These are phyloP conservation scores for Balansia obtecta DNA, from an alignment of 2,329 filamentous ascomycete species.

Conservation along the genomic window DNA sequence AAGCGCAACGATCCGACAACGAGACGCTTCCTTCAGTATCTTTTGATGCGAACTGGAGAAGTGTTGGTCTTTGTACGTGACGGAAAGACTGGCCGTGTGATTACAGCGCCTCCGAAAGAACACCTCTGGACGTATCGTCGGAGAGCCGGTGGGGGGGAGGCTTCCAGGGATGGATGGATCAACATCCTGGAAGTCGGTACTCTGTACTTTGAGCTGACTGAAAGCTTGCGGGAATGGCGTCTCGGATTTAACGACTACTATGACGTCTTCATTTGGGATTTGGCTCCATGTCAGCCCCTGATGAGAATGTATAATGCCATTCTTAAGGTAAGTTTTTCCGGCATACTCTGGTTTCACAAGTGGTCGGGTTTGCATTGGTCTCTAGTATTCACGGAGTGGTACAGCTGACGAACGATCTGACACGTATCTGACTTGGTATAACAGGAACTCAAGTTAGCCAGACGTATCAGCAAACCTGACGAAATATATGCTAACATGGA, in stretches of 20 bases:
- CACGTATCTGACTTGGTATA: background rate
- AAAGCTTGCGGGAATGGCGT: slow-evolving; percentile 14
- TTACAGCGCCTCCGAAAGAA: slow-evolving; percentile 14
- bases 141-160: slow-evolving; percentile 14
- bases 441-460: slow-evolving; percentile 16
- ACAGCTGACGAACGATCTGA: no score
- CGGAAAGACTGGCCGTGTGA: slow-evolving; percentile 17
- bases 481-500: slow-evolving; percentile 15
- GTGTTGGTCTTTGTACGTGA: slow-evolving; percentile 16
- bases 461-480: slow-evolving; percentile 12
- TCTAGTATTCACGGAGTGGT: no score
- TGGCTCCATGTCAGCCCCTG: slow-evolving; percentile 10
- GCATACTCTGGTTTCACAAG: no score
- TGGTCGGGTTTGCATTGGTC: no score
- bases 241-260: slow-evolving; percentile 18
- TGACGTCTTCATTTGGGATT: slow-evolving; percentile 17
- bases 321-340: slow-evolving; percentile 7
- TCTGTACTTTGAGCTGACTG: slow-evolving; percentile 13
- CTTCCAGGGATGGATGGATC: slow-evolving; percentile 16
- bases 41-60: slow-evolving; percentile 15
- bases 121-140: slow-evolving; percentile 16
- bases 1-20: slow-evolving; percentile 17
- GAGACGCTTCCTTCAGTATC: slow-evolving; percentile 16
- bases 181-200: slow-evolving; percentile 13
- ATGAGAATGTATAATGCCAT: slow-evolving; percentile 11